phyloP scores from a whole-genome alignment of 2,329 filamentous ascomycete species.

The Pyrenophora teres region DNA sequence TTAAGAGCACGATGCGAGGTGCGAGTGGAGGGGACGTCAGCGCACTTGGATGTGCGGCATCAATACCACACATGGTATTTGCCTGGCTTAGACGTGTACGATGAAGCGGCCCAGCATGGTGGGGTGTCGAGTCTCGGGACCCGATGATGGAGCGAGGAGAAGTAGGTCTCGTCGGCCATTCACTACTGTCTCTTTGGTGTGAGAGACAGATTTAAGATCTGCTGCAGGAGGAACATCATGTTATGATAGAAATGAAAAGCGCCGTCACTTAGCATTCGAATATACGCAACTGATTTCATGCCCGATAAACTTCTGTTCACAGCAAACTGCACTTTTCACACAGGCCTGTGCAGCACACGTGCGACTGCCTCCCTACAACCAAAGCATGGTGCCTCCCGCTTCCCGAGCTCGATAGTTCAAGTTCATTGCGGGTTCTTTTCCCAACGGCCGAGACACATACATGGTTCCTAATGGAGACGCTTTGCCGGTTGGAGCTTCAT shows the following conservation, averaged over 20 bases:
- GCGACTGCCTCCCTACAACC: background rate
- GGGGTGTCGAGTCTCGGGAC: background rate
- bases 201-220: conserved; percentile 19
- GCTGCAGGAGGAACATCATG: background rate
- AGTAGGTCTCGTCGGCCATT: background rate
- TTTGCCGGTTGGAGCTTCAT: too few relatives aligned
- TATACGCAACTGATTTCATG: conserved; percentile 16
- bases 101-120: background rate
- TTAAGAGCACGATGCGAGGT: conserved; percentile 1
- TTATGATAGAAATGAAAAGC: conserved; percentile 16
- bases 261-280: conserved; percentile 17
- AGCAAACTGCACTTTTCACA: background rate
- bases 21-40: background rate
- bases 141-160: background rate
- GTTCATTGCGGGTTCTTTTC: too few relatives aligned
- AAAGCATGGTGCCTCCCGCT: background rate
- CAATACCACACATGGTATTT: background rate
- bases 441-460: too few relatives aligned
- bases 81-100: background rate
- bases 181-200: conserved; percentile 25
- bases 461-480: too few relatives aligned
- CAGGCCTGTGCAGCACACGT: background rate
- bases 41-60: background rate
- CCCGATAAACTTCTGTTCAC: background rate
- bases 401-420: background rate